A percentile compares a stretch with the other conserved stretches of the same genome.
Evolutionary conservation across 352 stramenopile species (phyloP).

Genomic region (Pythium coloratum): DNA sequence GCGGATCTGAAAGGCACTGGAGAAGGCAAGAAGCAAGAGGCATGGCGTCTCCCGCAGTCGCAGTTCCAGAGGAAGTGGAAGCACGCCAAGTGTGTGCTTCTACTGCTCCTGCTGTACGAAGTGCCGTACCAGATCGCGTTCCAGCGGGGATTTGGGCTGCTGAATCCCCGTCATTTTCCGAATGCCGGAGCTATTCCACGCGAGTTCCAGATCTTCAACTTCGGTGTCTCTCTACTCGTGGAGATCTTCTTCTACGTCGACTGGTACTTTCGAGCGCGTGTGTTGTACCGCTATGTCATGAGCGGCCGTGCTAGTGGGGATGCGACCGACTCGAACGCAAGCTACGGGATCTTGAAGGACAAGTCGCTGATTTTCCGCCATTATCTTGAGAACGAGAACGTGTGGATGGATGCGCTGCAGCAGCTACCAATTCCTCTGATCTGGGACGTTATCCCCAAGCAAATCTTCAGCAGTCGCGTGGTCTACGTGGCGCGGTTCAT

Average conservation of each 20-base stretch:
- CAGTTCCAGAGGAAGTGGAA: constrained; percentile 24
- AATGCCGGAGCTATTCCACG: constrained; percentile 36
- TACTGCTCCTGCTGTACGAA: constrained; percentile 26
- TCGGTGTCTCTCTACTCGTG: constrained; percentile 33
- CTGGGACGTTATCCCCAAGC: constrained; percentile 64
- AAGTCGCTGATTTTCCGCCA: constrained; percentile 32
- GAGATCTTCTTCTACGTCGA: constrained; percentile 68
- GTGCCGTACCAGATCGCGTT: constrained; percentile 36
- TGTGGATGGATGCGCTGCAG: constrained; percentile 35
- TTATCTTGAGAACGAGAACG: constrained; percentile 45
- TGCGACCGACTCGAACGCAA: constrained; percentile 16
- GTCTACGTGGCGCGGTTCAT: constrained; percentile 39
- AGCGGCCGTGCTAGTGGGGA: not conserved
- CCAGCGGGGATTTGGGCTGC: constrained; percentile 28
- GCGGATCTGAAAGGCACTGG: not conserved
- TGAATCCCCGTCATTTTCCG: constrained; percentile 9
- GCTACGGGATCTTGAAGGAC: constrained; percentile 21
- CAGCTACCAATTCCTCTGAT: constrained; percentile 44
- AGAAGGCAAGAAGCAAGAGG: not conserved
- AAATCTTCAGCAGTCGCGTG: constrained; percentile 30
- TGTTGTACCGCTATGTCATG: constrained; percentile 41
- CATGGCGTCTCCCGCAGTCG: constrained; percentile 27
- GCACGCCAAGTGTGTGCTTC: constrained; percentile 13
- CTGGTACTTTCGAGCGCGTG: constrained; percentile 39
- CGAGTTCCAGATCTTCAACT: constrained; percentile 38